Evolutionary conservation across 768 basidiomycete genomes (phyloP), one percentile per base, ranked within the genome.

Genomic region (Termitomyces sp.): DNA sequence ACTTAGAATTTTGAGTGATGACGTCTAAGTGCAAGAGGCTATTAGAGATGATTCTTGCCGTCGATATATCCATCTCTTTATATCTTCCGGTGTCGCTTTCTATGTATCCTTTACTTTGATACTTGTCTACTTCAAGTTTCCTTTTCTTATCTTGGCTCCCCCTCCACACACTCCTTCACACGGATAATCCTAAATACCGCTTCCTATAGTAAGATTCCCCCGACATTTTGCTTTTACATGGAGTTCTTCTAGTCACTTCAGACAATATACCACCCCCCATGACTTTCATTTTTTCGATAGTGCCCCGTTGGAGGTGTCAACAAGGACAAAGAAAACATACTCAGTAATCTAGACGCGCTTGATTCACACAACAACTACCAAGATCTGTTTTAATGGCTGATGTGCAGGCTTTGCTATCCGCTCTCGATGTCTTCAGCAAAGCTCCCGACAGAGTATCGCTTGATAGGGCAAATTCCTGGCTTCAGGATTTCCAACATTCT

Each of bases 401-500:
- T 67, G 78, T 91, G 42, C 87, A 88, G 72, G 83, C 82, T 63
- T 74, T 94, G 6, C 73, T 92, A 67, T 83, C 89, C 64, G 92
- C 88, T 24, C 78, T 94, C 65, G 84, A 86, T 53, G 89, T 93
- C 48, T 94, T 94, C 72, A 78, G 81, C 64, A 81, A 85, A 60
- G 87, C 88, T 55, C 91, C 96, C 34, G 91, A 96, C 79, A 89
- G 91, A 67, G 73, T 74, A 16, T 86, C 92, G 18, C 81, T 97
- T 63, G 90, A 92, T 65, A 82, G 81, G 65, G 96, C 95, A 65
- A 98, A 97, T 77, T 76, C 85, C 65, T 98, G 95, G 95, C 87
- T 99, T 62, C 90, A 95, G 78, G 94, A 95, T 74, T 99, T 98
- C 73, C 96, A 99, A 79, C 95, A 98, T 81, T 95, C 93, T 80